Evolutionary conservation across 148 eudicot species (phyloP).

Genomic region (Chenopodium album): DNA sequence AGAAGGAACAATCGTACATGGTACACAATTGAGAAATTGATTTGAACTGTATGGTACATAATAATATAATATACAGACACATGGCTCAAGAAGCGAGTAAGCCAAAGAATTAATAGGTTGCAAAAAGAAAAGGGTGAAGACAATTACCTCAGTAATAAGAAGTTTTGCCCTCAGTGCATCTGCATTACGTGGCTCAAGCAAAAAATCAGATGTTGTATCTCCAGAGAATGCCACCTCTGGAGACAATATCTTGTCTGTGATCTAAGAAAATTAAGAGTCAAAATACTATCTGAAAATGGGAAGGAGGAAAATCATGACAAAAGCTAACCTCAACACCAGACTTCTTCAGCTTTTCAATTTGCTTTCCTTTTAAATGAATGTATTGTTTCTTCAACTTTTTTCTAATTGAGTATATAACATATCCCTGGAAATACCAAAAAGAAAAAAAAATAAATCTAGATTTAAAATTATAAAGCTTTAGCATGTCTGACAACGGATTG

Average conservation of each 20-base stretch:
- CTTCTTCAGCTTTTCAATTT: constrained; percentile 88
- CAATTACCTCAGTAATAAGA: constrained; percentile 82
- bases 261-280: constrained; percentile 45
- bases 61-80: too few species aligned
- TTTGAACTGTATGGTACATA: not conserved
- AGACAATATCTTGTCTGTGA: constrained; percentile 76
- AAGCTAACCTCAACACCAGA: constrained; percentile 78
- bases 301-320: not conserved
- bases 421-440: constrained; percentile 54
- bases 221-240: constrained; percentile 98
- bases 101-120: not conserved
- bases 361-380: constrained; percentile 77
- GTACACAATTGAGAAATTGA: not conserved
- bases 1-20: not conserved
- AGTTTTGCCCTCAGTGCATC: constrained; percentile 91
- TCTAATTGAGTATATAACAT: constrained; percentile 79
- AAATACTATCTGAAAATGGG: constrained; percentile 12
- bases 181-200: constrained; percentile 84
- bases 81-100: not conserved
- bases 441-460: not conserved
- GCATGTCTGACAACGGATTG: not conserved
- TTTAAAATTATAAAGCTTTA: not conserved
- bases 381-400: constrained; percentile 88
- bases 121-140: not conserved
- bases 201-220: constrained; percentile 84